Evolutionary conservation across 208 protist species (phyloP).

Genomic region (Zelonia costaricensis): DNA sequence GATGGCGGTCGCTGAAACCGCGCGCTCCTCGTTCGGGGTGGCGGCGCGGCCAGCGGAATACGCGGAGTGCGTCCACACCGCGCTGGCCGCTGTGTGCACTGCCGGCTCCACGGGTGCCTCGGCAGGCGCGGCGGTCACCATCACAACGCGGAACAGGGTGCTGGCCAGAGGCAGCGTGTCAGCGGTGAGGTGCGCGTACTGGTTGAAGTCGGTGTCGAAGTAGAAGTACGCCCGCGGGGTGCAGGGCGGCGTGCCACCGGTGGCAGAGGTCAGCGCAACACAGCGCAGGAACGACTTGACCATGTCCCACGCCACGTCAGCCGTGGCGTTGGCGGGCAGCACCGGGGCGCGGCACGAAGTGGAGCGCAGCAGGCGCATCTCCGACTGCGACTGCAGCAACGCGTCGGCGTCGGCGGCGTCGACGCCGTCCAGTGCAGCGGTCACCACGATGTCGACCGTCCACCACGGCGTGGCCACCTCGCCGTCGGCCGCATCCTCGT

Average conservation of each 20-base stretch:
- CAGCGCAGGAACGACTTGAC: conserved; percentile 32
- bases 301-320: conserved; percentile 16
- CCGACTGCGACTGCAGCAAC: conserved; percentile 14
- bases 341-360: conserved; percentile 29
- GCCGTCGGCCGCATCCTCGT: background rate
- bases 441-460: conserved; percentile 26
- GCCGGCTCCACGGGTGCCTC: background rate
- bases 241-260: conserved; percentile 9
- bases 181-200: conserved; percentile 40
- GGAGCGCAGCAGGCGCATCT: conserved; percentile 22
- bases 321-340: conserved; percentile 19
- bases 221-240: conserved; percentile 41
- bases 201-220: conserved; percentile 48
- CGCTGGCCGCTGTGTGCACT: too few relatives aligned
- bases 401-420: conserved; percentile 5
- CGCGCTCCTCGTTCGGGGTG: too few relatives aligned
- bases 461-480: conserved; percentile 17
- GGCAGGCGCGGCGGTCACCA: conserved; percentile 4
- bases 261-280: conserved; percentile 17
- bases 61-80: too few relatives aligned
- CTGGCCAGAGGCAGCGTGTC: conserved; percentile 36
- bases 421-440: background rate
- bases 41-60: too few relatives aligned
- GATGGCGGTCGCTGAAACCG: too few relatives aligned
- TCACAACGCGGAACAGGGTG: conserved; percentile 32